Evolutionary conservation across 345 rosid species (phyloP).

Genomic region (Orychophragmus violaceus): DNA sequence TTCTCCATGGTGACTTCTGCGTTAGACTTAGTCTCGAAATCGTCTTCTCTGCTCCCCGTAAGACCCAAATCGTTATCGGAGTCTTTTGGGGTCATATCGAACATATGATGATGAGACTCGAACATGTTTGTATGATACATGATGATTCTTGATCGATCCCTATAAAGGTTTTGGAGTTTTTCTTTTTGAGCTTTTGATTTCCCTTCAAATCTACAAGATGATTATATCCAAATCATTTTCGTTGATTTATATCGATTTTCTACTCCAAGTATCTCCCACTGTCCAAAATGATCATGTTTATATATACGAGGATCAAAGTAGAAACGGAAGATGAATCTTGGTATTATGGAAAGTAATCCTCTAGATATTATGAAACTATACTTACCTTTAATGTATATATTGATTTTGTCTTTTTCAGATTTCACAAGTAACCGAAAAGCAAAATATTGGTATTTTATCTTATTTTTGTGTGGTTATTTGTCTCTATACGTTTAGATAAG

Average conservation of each 20-base stretch:
- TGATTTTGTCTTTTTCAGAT: constrained; percentile 15
- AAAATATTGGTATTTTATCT: constrained; percentile 16
- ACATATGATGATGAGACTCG: constrained; percentile 57
- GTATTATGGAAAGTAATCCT: constrained; percentile 19
- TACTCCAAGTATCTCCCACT: constrained; percentile 20
- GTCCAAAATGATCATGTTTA: constrained; percentile 27
- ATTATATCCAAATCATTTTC: constrained; percentile 21
- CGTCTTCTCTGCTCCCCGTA: constrained; percentile 55
- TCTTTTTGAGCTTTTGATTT: neutral
- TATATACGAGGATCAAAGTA: constrained; percentile 19
- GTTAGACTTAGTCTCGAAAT: constrained; percentile 72
- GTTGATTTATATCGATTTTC: constrained; percentile 19
- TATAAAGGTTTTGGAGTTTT: neutral
- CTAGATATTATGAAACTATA: constrained; percentile 22
- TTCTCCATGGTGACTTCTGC: constrained; percentile 57
- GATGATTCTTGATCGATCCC: neutral
- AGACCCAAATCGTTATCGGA: constrained; percentile 52
- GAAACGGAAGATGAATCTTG: constrained; percentile 27
- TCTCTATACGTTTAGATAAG: constrained; percentile 8
- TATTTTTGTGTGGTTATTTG: constrained; percentile 1
- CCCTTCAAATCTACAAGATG: constrained; percentile 25
- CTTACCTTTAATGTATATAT: constrained; percentile 5
- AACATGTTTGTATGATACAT: constrained; percentile 79
- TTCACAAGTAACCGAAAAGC: constrained; percentile 25
- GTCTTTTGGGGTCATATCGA: constrained; percentile 54